Conservation (phyloP, 1,284 basidiomycete genomes). For the Ustilago lituana region DNA sequence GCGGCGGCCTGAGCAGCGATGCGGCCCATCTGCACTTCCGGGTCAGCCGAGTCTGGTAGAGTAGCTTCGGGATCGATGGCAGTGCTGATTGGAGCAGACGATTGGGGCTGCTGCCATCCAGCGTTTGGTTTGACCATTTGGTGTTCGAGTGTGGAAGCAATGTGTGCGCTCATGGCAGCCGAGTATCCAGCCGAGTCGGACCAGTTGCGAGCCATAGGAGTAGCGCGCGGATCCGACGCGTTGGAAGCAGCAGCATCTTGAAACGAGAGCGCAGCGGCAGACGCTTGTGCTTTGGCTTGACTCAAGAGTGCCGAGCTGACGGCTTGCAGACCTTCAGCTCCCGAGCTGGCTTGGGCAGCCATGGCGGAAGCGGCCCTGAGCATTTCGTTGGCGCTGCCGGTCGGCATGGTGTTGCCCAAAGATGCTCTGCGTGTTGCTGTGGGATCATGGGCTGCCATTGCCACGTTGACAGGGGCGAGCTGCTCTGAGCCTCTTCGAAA, state of each 20-base stretch:
- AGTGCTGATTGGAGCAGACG: constrained; percentile 16
- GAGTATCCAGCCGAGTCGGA: constrained; percentile 46
- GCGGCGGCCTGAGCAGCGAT: constrained; percentile 53
- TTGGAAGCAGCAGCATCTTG: constrained; percentile 1
- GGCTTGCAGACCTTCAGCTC: constrained; percentile 48
- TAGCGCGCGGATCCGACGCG: constrained; percentile 10
- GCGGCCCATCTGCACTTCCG: constrained; percentile 39
- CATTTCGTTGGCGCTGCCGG: constrained; percentile 48
- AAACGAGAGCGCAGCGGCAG: constrained; percentile 12
- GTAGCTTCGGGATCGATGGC: constrained; percentile 18
- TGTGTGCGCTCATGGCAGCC: constrained; percentile 54
- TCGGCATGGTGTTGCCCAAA: constrained; percentile 4
- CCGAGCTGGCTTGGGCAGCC: constrained; percentile 48
- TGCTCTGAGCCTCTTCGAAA: constrained; percentile 41
- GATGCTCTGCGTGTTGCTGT: constrained; percentile 27
- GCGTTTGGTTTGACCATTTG: constrained; percentile 20
- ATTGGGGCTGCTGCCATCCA: background rate
- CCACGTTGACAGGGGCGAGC: constrained; percentile 1
- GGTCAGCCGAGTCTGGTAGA: constrained; percentile 10
- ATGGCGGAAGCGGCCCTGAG: constrained; percentile 52
- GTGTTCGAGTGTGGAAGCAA: constrained; percentile 31
- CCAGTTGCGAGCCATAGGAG: constrained; percentile 36
- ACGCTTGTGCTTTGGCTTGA: constrained; percentile 49
- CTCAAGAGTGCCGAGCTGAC: constrained; percentile 51
- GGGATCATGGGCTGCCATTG: background rate